Percentiles rank a stretch among this genome's conserved stretches.
phyloP scores from a whole-genome alignment of 306 rosid species.

The Spatholobus suberectus region DNA sequence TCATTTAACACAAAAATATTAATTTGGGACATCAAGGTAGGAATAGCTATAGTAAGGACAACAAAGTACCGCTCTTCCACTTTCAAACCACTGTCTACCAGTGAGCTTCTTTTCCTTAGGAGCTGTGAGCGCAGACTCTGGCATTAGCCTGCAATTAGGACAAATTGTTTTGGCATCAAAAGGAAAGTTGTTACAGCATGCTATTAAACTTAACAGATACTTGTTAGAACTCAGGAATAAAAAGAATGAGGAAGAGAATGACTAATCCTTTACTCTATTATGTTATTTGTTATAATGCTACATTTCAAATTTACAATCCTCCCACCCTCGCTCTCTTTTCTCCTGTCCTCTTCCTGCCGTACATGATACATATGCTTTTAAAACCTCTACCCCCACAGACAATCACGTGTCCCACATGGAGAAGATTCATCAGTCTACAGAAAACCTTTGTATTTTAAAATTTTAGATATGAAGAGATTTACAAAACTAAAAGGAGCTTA shows the following conservation, averaged over 20 bases:
- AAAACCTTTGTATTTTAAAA: slow-evolving; percentile 29
- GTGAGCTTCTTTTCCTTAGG: slow-evolving; percentile 91
- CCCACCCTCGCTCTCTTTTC: neutral
- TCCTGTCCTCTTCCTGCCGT: neutral
- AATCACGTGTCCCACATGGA: slow-evolving; percentile 4
- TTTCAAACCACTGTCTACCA: slow-evolving; percentile 99
- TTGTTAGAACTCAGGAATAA: slow-evolving; percentile 2
- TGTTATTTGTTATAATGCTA: slow-evolving; percentile 12
- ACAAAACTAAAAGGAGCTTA: slow-evolving; percentile 55
- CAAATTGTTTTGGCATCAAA: slow-evolving; percentile 31
- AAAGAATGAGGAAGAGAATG: slow-evolving; percentile 4
- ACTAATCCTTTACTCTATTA: slow-evolving; percentile 19
- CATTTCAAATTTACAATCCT: slow-evolving; percentile 28
- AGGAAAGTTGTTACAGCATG: slow-evolving; percentile 6
- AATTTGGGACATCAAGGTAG: slow-evolving; percentile 13
- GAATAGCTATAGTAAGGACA: slow-evolving; percentile 22
- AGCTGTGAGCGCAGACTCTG: slow-evolving; percentile 84
- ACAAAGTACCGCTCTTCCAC: slow-evolving; percentile 76
- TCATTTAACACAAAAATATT: neutral
- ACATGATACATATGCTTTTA: neutral
- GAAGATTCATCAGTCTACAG: slow-evolving; percentile 21
- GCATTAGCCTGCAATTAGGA: slow-evolving; percentile 84
- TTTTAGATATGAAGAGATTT: neutral
- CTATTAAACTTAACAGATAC: neutral
- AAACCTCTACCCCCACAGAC: slow-evolving; percentile 24